Conservation (phyloP, 2,329 filamentous ascomycete genomes). For the Macroventuria anomochaeta region DNA sequence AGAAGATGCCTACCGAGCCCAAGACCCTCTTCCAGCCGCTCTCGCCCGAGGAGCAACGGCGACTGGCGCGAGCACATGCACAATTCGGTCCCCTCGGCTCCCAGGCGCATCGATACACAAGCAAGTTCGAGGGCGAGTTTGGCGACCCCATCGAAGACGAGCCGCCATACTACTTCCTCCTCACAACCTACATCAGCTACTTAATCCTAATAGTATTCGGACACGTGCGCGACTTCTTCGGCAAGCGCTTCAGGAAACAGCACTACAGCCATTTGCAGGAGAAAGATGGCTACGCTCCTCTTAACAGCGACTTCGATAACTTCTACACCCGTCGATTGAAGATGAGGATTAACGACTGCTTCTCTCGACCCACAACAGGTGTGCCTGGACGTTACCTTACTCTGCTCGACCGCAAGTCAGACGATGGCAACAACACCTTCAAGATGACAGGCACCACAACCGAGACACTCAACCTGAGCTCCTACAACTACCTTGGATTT, state of each 20-base stretch:
- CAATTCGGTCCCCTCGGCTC: constrained; percentile 89
- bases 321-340: constrained; percentile 95
- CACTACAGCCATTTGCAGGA: constrained; percentile 85
- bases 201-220: constrained; percentile 94
- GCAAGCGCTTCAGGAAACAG: constrained; percentile 88
- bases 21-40: constrained; percentile 87
- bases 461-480: constrained; percentile 97
- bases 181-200: constrained; percentile 99
- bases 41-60: constrained; percentile 79
- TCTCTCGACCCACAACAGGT: constrained; percentile 88
- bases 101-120: constrained; percentile 84
- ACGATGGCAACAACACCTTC: constrained; percentile 92
- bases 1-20: constrained; percentile 75
- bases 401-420: constrained; percentile 85
- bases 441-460: constrained; percentile 87
- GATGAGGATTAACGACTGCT: constrained; percentile 95
- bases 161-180: constrained; percentile 93
- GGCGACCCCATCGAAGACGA: constrained; percentile 89
- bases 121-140: constrained; percentile 83
- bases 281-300: constrained; percentile 86
- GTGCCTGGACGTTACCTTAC: constrained; percentile 95
- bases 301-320: constrained; percentile 98
- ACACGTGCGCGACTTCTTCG: constrained; percentile 96
- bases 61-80: constrained; percentile 78
- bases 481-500: constrained; percentile 99